These are phyloP conservation scores for Ustilago sp. DNA, from an alignment of 1,284 basidiomycete genomes.

Conservation along the genomic window DNA sequence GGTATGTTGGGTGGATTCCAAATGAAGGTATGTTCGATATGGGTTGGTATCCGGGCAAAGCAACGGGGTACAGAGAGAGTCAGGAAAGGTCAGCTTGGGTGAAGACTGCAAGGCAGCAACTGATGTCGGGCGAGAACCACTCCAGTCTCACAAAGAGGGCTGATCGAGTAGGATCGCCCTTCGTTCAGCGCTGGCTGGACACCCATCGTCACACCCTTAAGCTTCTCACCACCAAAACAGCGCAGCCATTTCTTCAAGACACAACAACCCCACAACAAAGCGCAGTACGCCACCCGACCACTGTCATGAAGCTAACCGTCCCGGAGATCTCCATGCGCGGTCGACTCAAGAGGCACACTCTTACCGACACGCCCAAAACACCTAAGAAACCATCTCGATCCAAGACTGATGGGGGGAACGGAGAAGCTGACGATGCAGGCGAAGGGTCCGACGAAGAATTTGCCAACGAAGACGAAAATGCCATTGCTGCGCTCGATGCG, in stretches of 20 bases:
- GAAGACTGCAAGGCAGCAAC: constrained; percentile 6
- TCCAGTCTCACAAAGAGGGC: background rate
- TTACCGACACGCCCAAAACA: constrained; percentile 12
- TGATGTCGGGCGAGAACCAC: background rate
- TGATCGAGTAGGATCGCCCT: constrained; percentile 37
- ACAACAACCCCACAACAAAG: constrained; percentile 16
- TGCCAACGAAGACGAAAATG: constrained; percentile 18
- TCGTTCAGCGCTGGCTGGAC: constrained; percentile 37
- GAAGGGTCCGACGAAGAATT: constrained; percentile 30
- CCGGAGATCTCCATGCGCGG: constrained; percentile 30
- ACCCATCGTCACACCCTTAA: background rate
- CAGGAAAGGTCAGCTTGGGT: constrained; percentile 22
- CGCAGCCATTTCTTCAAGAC: constrained; percentile 20
- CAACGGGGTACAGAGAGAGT: constrained; percentile 24
- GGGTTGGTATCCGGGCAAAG: constrained; percentile 48
- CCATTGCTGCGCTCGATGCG: constrained; percentile 22
- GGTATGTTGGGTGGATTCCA: constrained; percentile 37
- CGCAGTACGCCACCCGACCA: constrained; percentile 28
- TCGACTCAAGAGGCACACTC: constrained; percentile 20
- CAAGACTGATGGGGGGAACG: constrained; percentile 4
- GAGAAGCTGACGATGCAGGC: constrained; percentile 9
- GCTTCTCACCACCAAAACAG: constrained; percentile 11
- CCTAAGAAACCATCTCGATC: constrained; percentile 3
- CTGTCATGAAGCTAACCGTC: constrained; percentile 33
- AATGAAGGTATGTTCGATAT: constrained; percentile 35